Percentiles rank a stretch among this genome's conserved stretches.
Conservation (phyloP, 768 basidiomycete genomes). For the Lepiota venenata region DNA sequence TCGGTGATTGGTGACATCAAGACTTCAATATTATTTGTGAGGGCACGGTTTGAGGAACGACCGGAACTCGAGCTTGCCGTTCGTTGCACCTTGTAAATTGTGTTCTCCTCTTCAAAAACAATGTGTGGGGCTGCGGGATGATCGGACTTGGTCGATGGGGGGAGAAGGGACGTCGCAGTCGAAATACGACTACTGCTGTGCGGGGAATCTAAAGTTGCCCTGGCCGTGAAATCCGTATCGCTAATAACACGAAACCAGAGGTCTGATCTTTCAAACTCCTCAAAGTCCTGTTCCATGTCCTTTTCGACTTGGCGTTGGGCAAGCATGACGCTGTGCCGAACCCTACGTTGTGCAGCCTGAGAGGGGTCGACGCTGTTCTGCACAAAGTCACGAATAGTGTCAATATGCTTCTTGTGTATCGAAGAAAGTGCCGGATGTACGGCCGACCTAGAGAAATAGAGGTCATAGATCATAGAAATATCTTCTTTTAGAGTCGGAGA, state of each 20-base stretch:
- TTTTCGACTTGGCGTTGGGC: slow-evolving; percentile 85
- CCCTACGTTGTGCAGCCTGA: slow-evolving; percentile 44
- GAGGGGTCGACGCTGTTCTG: slow-evolving; percentile 40
- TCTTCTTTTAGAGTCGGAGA: slow-evolving; percentile 78
- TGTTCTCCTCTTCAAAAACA: slow-evolving; percentile 32
- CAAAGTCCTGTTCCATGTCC: slow-evolving; percentile 91
- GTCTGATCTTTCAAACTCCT: slow-evolving; percentile 83
- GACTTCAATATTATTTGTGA: slow-evolving; percentile 67
- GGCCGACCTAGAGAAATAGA: slow-evolving; percentile 71
- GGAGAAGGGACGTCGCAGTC: slow-evolving; percentile 7
- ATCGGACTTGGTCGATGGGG: not conserved
- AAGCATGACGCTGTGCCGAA: slow-evolving; percentile 76
- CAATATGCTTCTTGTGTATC: slow-evolving; percentile 69
- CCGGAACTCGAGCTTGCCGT: slow-evolving; percentile 38
- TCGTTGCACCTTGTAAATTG: slow-evolving; percentile 35
- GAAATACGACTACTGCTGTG: slow-evolving; percentile 13
- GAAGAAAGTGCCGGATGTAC: slow-evolving; percentile 56
- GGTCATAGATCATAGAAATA: slow-evolving; percentile 82
- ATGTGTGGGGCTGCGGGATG: not conserved
- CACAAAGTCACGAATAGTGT: slow-evolving; percentile 67
- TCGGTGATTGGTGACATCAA: slow-evolving; percentile 73
- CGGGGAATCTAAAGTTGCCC: slow-evolving; percentile 1
- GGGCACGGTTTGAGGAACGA: slow-evolving; percentile 26
- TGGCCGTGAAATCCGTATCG: slow-evolving; percentile 48
- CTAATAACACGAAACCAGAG: slow-evolving; percentile 89